phyloP scores from a whole-genome alignment of 164 flowering plant genomes.

The Litsea cubeba region DNA sequence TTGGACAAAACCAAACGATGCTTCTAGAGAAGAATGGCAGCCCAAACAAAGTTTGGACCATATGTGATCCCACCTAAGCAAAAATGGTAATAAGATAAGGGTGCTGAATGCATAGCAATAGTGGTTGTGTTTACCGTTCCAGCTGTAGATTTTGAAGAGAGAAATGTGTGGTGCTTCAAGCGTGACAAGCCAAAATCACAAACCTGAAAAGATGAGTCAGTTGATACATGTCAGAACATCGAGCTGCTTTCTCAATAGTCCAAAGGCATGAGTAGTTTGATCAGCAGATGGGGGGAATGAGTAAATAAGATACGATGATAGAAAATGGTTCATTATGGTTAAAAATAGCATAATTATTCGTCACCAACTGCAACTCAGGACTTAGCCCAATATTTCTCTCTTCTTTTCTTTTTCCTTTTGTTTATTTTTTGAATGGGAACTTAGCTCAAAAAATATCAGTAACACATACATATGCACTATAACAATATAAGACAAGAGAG shows the following conservation, averaged over 20 bases:
- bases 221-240: not conserved
- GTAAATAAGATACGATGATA: not conserved
- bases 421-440: no score
- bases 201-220: slow-evolving; percentile 39
- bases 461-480: no score
- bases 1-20: not conserved
- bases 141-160: slow-evolving; percentile 92
- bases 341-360: not conserved
- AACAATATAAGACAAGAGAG: no score
- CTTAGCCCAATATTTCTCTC: no score
- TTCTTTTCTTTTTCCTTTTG: no score
- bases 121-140: slow-evolving; percentile 65
- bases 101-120: not conserved
- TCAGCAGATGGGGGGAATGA: not conserved
- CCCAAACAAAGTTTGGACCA: not conserved
- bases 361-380: not conserved
- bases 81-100: not conserved
- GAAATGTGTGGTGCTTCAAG: slow-evolving; percentile 83
- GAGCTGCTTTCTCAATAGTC: not conserved
- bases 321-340: not conserved
- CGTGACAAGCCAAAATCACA: slow-evolving; percentile 98
- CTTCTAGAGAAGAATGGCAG: not conserved
- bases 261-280: not conserved
- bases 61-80: not conserved
- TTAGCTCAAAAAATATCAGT: no score